Conservation (phyloP, 208 protist species). For the Plasmodiophora brassicae region DNA sequence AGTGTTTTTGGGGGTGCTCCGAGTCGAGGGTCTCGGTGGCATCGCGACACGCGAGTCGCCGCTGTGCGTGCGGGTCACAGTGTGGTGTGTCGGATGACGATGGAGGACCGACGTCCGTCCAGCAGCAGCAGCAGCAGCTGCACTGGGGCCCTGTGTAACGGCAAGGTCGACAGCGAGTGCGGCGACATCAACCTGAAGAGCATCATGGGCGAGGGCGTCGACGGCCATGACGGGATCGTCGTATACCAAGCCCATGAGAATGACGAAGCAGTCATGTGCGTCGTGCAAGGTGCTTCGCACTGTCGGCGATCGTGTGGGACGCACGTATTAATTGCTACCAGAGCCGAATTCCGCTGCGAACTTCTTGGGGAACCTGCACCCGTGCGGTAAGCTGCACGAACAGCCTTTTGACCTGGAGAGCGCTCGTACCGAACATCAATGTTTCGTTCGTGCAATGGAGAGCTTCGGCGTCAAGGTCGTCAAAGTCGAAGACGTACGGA, state of each 20-base stretch:
- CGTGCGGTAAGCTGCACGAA: slow-evolving; percentile 9
- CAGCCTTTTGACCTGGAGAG: slow-evolving; percentile 7
- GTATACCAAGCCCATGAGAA: slow-evolving; percentile 26
- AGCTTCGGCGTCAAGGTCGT: background rate
- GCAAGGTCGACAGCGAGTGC: no score
- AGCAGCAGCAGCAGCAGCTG: no score
- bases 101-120: no score
- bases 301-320: background rate
- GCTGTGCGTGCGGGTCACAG: no score
- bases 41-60: no score
- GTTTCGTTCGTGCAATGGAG: slow-evolving; percentile 1
- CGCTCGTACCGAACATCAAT: background rate
- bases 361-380: slow-evolving; percentile 18
- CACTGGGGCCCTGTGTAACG: no score
- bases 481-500: background rate
- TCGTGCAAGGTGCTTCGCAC: background rate
- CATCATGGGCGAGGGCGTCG: no score
- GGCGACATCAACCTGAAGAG: no score
- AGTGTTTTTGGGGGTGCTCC: no score
- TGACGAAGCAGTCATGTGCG: background rate
- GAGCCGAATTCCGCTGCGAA: background rate
- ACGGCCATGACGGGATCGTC: no score
- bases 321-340: background rate
- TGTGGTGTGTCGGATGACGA: no score
- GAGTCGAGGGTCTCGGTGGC: no score